Base-by-base conservation (phyloP, 176 grass and related monocot genomes). In the Poa pratensis region DNA sequence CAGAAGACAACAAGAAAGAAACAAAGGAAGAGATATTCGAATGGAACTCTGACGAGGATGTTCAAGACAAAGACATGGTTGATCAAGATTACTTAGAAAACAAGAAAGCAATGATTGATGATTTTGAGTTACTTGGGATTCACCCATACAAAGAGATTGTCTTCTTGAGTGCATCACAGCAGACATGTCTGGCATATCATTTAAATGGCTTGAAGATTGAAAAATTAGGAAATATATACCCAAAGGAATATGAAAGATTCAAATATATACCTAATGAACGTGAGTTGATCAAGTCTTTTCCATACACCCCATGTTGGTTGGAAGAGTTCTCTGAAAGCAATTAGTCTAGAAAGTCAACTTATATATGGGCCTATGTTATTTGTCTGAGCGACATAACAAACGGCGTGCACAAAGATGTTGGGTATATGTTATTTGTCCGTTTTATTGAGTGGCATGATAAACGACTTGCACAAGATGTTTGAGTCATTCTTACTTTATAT, bases 251-350 rank as follows among this genome's bases (percentile, higher is more conserved):
- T 71, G 0, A 1, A 6, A n/a, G 13, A 6, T 23, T 75, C 19
- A 15, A 23, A 10, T 0, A 16, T 22, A 4, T 78, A 40, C 1
- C 1, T 24, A 78, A 78, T 14, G 32, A 59, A 17, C 20, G 0
- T 1, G 53, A 77, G 17, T 22, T 0, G 6, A 58, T 59, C 12
- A 19, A 1, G 22, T 40, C 19, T 59, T 78, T 78, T 78, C 53
- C 53, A 24, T 78, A 78, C 54, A 78, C 53, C 34, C 75, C 75
- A 26, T 59, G 75, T 59, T 78, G 52, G 75, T 59, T 78, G 1
- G 53, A 78, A 78, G 70, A 49, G 22, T 78, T 78, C n/a, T 53
- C 30, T 16, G 3, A 7, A 23, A 34, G 39, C 11, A 77, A 58
- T 9, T 77, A 58, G 12, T 15, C 7, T 77, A 40, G 32, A 77